Conservation (phyloP, 2,329 filamentous ascomycete genomes). For the Didymella keratinophila region DNA sequence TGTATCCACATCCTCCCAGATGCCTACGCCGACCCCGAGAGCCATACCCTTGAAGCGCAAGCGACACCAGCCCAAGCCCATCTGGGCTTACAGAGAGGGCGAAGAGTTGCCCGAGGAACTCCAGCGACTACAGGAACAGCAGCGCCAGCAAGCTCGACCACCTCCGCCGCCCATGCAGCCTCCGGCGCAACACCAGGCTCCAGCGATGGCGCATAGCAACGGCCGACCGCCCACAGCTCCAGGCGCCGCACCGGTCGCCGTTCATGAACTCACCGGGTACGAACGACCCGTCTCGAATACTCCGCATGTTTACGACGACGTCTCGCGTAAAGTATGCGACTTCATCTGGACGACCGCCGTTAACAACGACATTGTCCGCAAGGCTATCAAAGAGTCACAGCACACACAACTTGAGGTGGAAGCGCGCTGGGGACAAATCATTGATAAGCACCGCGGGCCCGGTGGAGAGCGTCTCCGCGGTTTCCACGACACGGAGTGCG, state of each 20-base stretch:
- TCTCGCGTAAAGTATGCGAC: slow-evolving; percentile 79
- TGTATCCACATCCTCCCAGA: slow-evolving; percentile 38
- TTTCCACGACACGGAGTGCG: slow-evolving; percentile 67
- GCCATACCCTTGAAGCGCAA: slow-evolving; percentile 46
- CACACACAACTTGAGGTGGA: slow-evolving; percentile 89
- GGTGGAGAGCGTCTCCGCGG: slow-evolving; percentile 71
- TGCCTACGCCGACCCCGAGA: slow-evolving; percentile 38
- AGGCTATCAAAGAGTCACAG: slow-evolving; percentile 61
- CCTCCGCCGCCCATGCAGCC: slow-evolving; percentile 28
- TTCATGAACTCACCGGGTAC: slow-evolving; percentile 46
- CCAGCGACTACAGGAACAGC: slow-evolving; percentile 32
- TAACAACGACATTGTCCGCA: slow-evolving; percentile 65
- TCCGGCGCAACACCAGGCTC: slow-evolving; percentile 28
- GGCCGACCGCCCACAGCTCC: slow-evolving; percentile 26
- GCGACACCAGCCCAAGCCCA: slow-evolving; percentile 47
- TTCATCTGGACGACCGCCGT: slow-evolving; percentile 80
- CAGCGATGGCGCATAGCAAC: slow-evolving; percentile 28
- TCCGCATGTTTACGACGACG: slow-evolving; percentile 72
- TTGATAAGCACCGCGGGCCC: slow-evolving; percentile 65
- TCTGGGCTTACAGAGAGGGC: slow-evolving; percentile 47
- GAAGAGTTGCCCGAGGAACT: slow-evolving; percentile 37
- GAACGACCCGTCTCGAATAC: slow-evolving; percentile 71
- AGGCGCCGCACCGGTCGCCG: slow-evolving; percentile 15
- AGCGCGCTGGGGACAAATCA: slow-evolving; percentile 86
- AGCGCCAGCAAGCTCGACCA: slow-evolving; percentile 32